phyloP scores from a whole-genome alignment of 371 early-diverging fungal genomes.

The Nosema bombycis region DNA sequence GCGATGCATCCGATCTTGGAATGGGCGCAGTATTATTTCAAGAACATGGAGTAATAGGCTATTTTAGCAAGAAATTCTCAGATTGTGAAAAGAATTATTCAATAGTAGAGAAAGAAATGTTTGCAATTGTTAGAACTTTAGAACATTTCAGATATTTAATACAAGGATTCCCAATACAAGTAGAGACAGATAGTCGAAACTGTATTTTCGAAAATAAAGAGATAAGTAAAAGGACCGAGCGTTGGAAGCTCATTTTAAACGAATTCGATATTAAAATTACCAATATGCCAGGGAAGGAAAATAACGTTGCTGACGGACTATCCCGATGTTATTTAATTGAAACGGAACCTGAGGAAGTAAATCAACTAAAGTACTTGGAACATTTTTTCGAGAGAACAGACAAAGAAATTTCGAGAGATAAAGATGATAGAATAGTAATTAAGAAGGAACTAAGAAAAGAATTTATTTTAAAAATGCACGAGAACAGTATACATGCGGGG shows the following conservation, averaged over 20 bases:
- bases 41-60: neutral
- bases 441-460: neutral
- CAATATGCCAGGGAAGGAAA: neutral
- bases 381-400: neutral
- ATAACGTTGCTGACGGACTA: neutral
- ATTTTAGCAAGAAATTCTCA: neutral
- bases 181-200: neutral
- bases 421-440: neutral
- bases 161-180: neutral
- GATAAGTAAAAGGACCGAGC: neutral
- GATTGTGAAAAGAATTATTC: neutral
- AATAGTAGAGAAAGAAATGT: slow-evolving; percentile 1
- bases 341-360: neutral
- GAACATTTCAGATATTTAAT: neutral
- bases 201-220: neutral
- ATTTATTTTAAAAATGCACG: neutral
- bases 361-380: neutral
- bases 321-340: neutral
- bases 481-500: neutral
- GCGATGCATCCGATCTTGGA: neutral
- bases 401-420: neutral
- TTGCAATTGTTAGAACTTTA: neutral
- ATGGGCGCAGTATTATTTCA: neutral
- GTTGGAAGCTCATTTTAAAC: neutral
- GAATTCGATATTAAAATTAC: neutral